Evolutionary conservation across 2,329 filamentous ascomycete species (phyloP), one percentile per base, ranked within the genome.

Genomic region (Apiospora marii): DNA sequence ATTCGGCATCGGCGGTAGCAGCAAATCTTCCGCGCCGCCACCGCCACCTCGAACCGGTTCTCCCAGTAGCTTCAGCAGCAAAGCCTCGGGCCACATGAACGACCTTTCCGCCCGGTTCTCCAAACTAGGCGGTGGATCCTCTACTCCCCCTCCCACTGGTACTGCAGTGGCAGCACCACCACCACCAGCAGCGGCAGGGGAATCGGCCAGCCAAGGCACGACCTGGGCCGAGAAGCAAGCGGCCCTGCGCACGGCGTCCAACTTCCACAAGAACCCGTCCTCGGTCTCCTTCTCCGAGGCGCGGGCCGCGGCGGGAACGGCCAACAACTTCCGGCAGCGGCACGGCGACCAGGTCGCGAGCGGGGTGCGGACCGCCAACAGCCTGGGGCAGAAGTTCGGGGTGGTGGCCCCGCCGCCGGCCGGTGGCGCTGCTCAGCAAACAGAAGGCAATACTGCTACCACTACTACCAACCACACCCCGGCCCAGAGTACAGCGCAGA

Each of bases 61-160:
- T 27, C 46, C 73, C n/a, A 61, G 72, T 74, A 51, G 30, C 68
- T 24, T 67, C 67, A 34, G 70, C 71, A 24, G 44, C 70, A 27
- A 12, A n/a, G 61, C 72, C 61, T 74, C 75, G 24, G 78, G 83
- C 44, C 90, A 91, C 64, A 82, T 94, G 72, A 89, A 86, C 75
- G 91, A 93, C 78, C 84, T 96, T 0, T 92, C 94, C 78, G 89
- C 90, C 34, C 88, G 91, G 46, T 94, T 94, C 81, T 85, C 87
- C 41, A 87, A 84, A 73, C 83, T 91, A 76, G 84, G 58, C 30
- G 58, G 58, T 51, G 84, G 84, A 5, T 76, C 82, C 5, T 75
- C 81, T 41, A 30, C 27, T 30, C 72, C 72, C 22, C 69, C 76
- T 4, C 53, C 77, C 43, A 70, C 34, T 27, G 5, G 27, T 3